Percentiles rank a stretch among this genome's conserved stretches.
phyloP scores from a whole-genome alignment of 2,329 filamentous ascomycete species.

The Rosellinia necatrix region DNA sequence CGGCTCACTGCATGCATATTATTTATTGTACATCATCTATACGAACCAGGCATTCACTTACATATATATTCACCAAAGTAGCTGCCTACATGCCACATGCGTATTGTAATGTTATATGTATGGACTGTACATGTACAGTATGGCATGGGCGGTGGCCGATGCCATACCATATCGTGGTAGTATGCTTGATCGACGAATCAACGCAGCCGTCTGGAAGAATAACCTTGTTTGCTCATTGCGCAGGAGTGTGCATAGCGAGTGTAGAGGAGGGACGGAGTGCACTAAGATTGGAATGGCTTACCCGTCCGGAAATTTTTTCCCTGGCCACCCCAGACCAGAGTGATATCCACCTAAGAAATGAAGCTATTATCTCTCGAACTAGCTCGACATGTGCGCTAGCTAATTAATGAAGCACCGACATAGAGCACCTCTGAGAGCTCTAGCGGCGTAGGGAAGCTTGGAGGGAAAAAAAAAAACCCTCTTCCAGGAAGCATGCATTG shows the following conservation, averaged over 20 bases:
- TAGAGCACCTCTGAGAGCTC: too few species aligned
- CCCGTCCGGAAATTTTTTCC: not conserved
- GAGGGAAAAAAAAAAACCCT: not conserved
- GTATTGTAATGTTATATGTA: not conserved
- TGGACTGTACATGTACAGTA: too few species aligned
- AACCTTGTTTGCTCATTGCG: not conserved
- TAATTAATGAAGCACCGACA: too few species aligned
- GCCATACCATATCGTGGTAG: too few species aligned
- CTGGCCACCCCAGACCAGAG: not conserved
- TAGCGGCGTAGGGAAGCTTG: not conserved
- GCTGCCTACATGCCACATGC: not conserved
- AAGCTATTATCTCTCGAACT: not conserved
- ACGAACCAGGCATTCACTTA: slow-evolving; percentile 8
- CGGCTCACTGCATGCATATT: slow-evolving; percentile 24
- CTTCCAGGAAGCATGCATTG: too few species aligned
- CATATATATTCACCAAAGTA: slow-evolving; percentile 2
- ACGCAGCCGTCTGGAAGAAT: not conserved
- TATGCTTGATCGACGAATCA: slow-evolving; percentile 4
- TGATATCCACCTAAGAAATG: not conserved
- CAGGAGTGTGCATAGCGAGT: not conserved
- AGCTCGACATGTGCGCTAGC: not conserved
- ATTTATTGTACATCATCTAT: slow-evolving; percentile 18
- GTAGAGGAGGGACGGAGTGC: too few species aligned
- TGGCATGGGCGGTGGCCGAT: too few species aligned
- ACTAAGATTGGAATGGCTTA: not conserved